A percentile compares a stretch with the other conserved stretches of the same genome.
These are phyloP conservation scores for Camelina neglecta DNA, from an alignment of 345 rosid genomes.

Conservation along the genomic window DNA sequence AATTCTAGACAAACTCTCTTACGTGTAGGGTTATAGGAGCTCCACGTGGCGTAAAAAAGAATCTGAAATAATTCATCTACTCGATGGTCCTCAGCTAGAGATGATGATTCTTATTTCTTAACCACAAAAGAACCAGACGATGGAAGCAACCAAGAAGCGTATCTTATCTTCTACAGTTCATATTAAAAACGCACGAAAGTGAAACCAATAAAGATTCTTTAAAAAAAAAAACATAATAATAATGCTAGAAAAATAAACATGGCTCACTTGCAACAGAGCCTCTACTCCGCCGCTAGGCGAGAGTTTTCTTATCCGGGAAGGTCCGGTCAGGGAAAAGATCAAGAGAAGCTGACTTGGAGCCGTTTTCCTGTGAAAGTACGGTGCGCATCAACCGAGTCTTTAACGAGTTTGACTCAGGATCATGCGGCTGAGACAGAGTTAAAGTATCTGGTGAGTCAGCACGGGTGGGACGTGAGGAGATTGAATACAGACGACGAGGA, in stretches of 20 bases:
- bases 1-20: too few species aligned
- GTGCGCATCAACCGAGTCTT: constrained; percentile 41
- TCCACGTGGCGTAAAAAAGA: constrained; percentile 7
- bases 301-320: constrained; percentile 10
- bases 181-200: constrained; percentile 6
- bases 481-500: constrained; percentile 49
- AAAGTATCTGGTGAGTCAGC: constrained; percentile 53
- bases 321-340: constrained; percentile 22
- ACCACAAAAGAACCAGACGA: constrained; percentile 32
- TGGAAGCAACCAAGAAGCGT: constrained; percentile 21
- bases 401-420: constrained; percentile 34
- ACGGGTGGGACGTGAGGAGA: constrained; percentile 78
- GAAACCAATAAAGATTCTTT: neutral
- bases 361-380: constrained; percentile 32
- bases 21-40: neutral
- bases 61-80: neutral
- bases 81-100: constrained; percentile 7
- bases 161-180: constrained; percentile 30
- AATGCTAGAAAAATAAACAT: constrained; percentile 38
- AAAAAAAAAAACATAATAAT: neutral
- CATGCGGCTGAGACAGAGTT: constrained; percentile 24
- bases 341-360: constrained; percentile 11
- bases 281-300: constrained; percentile 39
- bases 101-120: neutral
- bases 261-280: constrained; percentile 46